Percentiles rank a stretch among this genome's conserved stretches.
Evolutionary conservation across 768 basidiomycete genomes (phyloP).

Genomic region (Ramaria rubella): DNA sequence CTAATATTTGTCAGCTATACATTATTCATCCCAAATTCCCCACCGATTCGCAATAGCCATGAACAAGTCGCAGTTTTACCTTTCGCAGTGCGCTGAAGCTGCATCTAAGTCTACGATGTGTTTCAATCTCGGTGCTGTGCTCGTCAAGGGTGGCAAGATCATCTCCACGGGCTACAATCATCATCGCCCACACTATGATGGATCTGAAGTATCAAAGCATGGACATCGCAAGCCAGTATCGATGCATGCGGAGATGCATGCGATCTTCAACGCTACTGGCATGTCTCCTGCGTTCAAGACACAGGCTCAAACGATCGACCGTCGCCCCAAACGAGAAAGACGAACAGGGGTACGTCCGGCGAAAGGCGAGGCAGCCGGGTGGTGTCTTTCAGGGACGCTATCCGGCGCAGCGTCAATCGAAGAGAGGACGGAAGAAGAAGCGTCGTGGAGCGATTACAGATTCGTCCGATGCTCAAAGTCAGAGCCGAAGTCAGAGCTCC

Average conservation of each 20-base stretch:
- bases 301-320: constrained; percentile 42
- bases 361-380: constrained; percentile 11
- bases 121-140: constrained; percentile 40
- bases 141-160: constrained; percentile 48
- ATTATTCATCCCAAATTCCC: background rate
- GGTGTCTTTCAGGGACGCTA: constrained; percentile 18
- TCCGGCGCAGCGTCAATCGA: constrained; percentile 6
- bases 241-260: constrained; percentile 58
- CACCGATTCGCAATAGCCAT: constrained; percentile 29
- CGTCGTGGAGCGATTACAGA: background rate
- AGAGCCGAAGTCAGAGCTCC: constrained; percentile 11
- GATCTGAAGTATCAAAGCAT: constrained; percentile 29
- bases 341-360: constrained; percentile 11
- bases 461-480: constrained; percentile 5
- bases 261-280: constrained; percentile 46
- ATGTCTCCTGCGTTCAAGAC: constrained; percentile 46
- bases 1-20: background rate
- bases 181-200: constrained; percentile 48
- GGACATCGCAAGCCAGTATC: constrained; percentile 36
- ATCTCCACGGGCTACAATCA: constrained; percentile 49
- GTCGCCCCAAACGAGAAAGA: constrained; percentile 19
- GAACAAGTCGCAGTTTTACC: constrained; percentile 46
- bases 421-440: constrained; percentile 11
- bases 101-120: constrained; percentile 47
- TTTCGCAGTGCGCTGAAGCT: constrained; percentile 43